Percentiles rank a stretch among this genome's conserved stretches.
phyloP scores from a whole-genome alignment of 2,329 filamentous ascomycete species.

The Aureobasidium sp. region DNA sequence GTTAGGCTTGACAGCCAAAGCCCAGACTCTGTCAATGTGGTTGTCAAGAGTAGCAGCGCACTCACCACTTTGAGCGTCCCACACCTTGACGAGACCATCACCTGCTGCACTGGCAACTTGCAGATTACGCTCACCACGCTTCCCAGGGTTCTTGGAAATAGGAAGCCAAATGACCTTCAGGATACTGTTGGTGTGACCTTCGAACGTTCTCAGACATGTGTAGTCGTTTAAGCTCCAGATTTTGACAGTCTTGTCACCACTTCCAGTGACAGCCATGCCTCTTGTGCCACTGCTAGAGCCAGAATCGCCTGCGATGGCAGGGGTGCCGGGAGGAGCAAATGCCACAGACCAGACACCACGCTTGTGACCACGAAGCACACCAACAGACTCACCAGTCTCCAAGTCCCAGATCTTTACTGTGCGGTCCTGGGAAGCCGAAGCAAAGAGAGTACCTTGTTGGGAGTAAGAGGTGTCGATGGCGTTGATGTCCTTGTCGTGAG shows the following conservation, averaged over 20 bases:
- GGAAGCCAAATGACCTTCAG: constrained; percentile 87
- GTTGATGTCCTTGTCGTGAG: constrained; percentile 98
- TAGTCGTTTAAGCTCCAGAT: constrained; percentile 93
- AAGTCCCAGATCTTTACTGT: constrained; percentile 96
- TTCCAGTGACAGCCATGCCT: constrained; percentile 81
- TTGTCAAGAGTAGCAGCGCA: constrained; percentile 88
- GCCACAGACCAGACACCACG: constrained; percentile 93
- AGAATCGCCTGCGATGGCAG: constrained; percentile 63
- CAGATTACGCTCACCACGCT: constrained; percentile 48
- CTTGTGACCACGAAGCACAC: constrained; percentile 85
- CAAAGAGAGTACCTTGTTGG: constrained; percentile 69
- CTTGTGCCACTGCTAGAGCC: constrained; percentile 57
- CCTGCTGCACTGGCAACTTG: constrained; percentile 82
- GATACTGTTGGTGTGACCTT: constrained; percentile 93
- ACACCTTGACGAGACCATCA: constrained; percentile 93
- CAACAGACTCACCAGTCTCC: constrained; percentile 82
- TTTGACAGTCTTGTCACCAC: constrained; percentile 92
- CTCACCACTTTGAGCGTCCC: constrained; percentile 83
- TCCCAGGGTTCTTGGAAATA: constrained; percentile 33
- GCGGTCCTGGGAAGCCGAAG: constrained; percentile 92
- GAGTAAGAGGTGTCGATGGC: constrained; percentile 68
- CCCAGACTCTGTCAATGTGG: constrained; percentile 94
- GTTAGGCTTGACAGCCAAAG: constrained; percentile 62
- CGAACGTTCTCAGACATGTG: constrained; percentile 85
- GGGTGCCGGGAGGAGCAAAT: constrained; percentile 75